Conservation (phyloP, 768 basidiomycete genomes). For the Boletus pseudo-olivaceus region DNA sequence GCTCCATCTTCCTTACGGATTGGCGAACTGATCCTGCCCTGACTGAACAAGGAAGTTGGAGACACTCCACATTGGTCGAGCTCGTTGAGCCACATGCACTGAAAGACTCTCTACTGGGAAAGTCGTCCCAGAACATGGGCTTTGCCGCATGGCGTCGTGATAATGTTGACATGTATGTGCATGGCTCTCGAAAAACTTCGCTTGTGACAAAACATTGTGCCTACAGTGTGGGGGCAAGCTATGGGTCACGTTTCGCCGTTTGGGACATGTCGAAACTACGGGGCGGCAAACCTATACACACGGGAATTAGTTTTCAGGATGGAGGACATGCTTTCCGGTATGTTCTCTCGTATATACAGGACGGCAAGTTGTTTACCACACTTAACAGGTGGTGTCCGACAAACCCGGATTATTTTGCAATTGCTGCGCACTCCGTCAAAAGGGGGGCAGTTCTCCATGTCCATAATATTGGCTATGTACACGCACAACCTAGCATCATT, state of each 20-base stretch:
- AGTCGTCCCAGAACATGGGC: conserved; percentile 46
- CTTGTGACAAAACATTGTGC: neutral
- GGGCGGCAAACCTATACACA: conserved; percentile 69
- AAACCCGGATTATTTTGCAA: conserved; percentile 73
- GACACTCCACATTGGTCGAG: conserved; percentile 64
- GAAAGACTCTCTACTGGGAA: conserved; percentile 47
- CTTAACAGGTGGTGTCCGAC: conserved; percentile 69
- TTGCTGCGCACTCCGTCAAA: conserved; percentile 55
- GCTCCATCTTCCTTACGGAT: conserved; percentile 75
- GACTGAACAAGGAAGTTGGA: conserved; percentile 50
- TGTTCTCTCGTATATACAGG: neutral
- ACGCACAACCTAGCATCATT: conserved; percentile 61
- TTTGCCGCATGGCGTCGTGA: conserved; percentile 70
- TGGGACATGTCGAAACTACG: conserved; percentile 74
- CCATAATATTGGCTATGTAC: conserved; percentile 61
- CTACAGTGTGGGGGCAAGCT: conserved; percentile 69
- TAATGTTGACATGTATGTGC: conserved; percentile 66
- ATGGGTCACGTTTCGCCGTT: conserved; percentile 65
- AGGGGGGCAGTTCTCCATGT: conserved; percentile 69
- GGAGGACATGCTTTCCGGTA: conserved; percentile 70
- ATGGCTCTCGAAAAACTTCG: neutral
- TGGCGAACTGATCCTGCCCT: conserved; percentile 72
- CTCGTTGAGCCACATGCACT: conserved; percentile 68
- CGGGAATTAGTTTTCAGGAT: conserved; percentile 61
- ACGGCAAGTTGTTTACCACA: neutral